Percentiles rank a stretch among this genome's conserved stretches.
Conservation (phyloP, 2,329 filamentous ascomycete species). For the Laburnicola sp. region DNA sequence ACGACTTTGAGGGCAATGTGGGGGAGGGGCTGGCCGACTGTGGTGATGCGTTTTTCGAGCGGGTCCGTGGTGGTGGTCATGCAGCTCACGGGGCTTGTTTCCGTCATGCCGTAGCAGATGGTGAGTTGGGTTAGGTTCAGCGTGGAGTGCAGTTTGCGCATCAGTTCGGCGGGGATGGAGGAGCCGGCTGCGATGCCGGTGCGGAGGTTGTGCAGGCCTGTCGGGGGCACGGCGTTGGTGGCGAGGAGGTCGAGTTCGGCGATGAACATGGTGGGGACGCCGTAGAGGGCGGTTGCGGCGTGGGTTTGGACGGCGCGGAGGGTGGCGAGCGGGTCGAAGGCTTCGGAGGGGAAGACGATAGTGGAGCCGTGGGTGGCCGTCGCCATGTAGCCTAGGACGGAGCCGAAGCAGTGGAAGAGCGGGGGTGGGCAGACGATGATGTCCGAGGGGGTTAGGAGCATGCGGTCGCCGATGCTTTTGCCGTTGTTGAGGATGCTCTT, state of each 20-base stretch:
- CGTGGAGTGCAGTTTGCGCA: conserved; percentile 71
- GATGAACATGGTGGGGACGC: conserved; percentile 94
- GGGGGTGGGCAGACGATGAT: conserved; percentile 67
- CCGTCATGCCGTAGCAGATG: conserved; percentile 97
- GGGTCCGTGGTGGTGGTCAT: conserved; percentile 84
- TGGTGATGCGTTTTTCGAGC: conserved; percentile 69
- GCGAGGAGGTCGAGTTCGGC: conserved; percentile 79
- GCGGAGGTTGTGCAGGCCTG: conserved; percentile 66
- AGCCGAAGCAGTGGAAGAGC: conserved; percentile 77
- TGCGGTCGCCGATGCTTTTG: conserved; percentile 77
- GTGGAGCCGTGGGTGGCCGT: conserved; percentile 80
- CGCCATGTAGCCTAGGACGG: conserved; percentile 88
- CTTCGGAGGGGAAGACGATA: conserved; percentile 83
- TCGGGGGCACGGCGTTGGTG: conserved; percentile 45
- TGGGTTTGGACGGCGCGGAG: conserved; percentile 67
- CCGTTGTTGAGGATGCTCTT: conserved; percentile 92
- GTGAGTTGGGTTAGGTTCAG: conserved; percentile 81
- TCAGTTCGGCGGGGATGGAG: conserved; percentile 80
- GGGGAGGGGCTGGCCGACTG: conserved; percentile 79
- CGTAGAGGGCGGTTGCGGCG: conserved; percentile 72
- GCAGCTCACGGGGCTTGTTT: conserved; percentile 72
- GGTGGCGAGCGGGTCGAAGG: conserved; percentile 78
- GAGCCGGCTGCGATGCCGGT: conserved; percentile 93
- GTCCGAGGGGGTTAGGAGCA: conserved; percentile 76
- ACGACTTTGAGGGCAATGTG: conserved; percentile 82